Conservation (phyloP, 2,329 filamentous ascomycete species). For the Karstenula rhodostoma region DNA sequence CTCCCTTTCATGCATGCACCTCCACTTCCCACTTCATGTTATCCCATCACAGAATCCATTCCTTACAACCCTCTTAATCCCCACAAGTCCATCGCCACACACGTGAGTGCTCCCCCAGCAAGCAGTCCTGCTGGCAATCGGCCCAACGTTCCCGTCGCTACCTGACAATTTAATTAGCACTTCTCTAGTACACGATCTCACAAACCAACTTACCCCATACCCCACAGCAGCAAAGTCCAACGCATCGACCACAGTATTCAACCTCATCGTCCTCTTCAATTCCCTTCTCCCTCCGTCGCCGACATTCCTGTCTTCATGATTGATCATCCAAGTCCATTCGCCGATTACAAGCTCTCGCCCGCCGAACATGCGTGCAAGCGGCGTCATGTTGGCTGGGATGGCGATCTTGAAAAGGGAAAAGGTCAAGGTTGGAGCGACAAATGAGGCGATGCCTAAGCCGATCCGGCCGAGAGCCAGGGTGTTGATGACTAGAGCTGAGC, state of each 20-base stretch:
- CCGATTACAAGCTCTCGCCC: constrained; percentile 34
- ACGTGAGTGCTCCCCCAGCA: constrained; percentile 19
- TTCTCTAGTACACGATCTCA: not conserved
- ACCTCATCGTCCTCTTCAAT: constrained; percentile 35
- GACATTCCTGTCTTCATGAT: constrained; percentile 30
- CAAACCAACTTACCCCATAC: constrained; percentile 1
- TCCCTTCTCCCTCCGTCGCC: constrained; percentile 29
- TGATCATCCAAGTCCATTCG: constrained; percentile 32
- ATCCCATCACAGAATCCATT: no score
- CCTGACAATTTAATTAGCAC: constrained; percentile 17
- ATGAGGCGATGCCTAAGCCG: constrained; percentile 25
- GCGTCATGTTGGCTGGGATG: constrained; percentile 21
- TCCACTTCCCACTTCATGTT: no score
- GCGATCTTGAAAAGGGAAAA: constrained; percentile 28
- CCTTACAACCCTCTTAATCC: not conserved
- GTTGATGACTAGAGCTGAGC: constrained; percentile 27
- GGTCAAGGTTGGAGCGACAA: constrained; percentile 33
- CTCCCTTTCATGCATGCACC: no score
- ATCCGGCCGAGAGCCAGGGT: constrained; percentile 30
- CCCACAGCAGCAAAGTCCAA: constrained; percentile 31
- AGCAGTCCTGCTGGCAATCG: constrained; percentile 25
- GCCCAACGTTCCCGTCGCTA: constrained; percentile 32
- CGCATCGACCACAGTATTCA: constrained; percentile 28
- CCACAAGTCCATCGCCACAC: not conserved
- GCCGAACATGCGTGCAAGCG: constrained; percentile 35